phyloP scores from a whole-genome alignment of 331 rosid species.

The Malus hybrid region DNA sequence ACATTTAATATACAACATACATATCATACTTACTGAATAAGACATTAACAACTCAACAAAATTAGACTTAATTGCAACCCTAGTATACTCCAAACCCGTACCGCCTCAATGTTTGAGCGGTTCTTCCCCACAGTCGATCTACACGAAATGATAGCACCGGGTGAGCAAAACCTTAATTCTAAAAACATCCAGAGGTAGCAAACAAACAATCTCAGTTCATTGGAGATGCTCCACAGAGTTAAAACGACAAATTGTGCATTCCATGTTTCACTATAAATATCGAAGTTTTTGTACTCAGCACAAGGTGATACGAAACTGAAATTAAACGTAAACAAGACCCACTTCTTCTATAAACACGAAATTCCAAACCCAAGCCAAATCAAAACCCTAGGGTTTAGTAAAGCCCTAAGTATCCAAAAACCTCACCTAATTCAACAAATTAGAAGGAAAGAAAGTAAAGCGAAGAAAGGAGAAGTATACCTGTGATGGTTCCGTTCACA shows the following conservation, averaged over 20 bases:
- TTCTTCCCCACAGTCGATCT: background rate
- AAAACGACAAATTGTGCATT: background rate
- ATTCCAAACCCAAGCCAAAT: background rate
- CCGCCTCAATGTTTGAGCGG: no score
- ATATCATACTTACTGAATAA: background rate
- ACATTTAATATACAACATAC: no score
- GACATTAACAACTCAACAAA: background rate
- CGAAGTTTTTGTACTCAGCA: background rate
- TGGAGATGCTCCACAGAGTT: background rate
- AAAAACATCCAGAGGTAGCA: background rate
- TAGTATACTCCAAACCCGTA: background rate
- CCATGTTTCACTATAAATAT: background rate
- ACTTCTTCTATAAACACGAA: background rate
- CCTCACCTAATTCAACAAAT: background rate
- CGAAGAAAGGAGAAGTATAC: conserved; percentile 17
- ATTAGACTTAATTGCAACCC: background rate
- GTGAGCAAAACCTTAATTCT: background rate
- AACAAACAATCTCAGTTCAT: background rate
- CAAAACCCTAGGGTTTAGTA: conserved; percentile 35
- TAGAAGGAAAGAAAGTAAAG: background rate
- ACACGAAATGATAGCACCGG: background rate
- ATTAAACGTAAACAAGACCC: background rate
- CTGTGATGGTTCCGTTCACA: conserved; percentile 86
- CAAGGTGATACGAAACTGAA: background rate
- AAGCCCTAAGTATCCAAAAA: conserved; percentile 7